Percentiles rank a stretch among this genome's conserved stretches.
Conservation (phyloP, 371 early-diverging fungal genomes). For the Zychaea mexicana region DNA sequence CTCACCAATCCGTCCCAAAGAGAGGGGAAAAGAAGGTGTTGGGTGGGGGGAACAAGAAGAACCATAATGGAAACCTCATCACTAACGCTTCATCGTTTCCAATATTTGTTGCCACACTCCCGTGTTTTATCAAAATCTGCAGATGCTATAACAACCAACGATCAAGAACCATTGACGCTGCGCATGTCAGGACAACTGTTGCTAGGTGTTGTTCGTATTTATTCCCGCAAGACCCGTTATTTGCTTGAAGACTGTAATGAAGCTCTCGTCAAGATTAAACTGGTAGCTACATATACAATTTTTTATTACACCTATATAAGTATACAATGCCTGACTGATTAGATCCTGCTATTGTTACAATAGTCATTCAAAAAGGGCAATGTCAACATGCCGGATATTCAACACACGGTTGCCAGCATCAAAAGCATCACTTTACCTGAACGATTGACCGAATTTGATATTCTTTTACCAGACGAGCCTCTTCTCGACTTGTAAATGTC, state of each 20-base stretch:
- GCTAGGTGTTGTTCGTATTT: slow-evolving; percentile 95
- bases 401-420: slow-evolving; percentile 65
- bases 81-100: too few species aligned
- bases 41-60: neutral
- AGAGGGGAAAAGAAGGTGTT: neutral
- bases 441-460: slow-evolving; percentile 86
- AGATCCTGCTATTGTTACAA: neutral
- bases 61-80: too few species aligned
- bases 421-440: slow-evolving; percentile 90
- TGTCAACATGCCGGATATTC: slow-evolving; percentile 85
- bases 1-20: neutral
- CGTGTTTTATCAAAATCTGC: slow-evolving; percentile 8
- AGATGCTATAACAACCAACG: slow-evolving; percentile 84
- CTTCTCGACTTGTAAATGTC: slow-evolving; percentile 43
- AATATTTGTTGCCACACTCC: neutral
- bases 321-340: too few species aligned
- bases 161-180: slow-evolving; percentile 84
- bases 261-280: slow-evolving; percentile 91
- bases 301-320: neutral
- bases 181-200: slow-evolving; percentile 96
- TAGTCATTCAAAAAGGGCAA: slow-evolving; percentile 86
- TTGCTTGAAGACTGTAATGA: slow-evolving; percentile 98
- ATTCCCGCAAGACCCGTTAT: slow-evolving; percentile 95
- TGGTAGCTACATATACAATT: slow-evolving; percentile 49
- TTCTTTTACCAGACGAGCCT: slow-evolving; percentile 79